Percentiles rank a stretch among this genome's conserved stretches.
Conservation (phyloP, 495 filamentous ascomycete genomes). For the Chaetomium fimeti region DNA sequence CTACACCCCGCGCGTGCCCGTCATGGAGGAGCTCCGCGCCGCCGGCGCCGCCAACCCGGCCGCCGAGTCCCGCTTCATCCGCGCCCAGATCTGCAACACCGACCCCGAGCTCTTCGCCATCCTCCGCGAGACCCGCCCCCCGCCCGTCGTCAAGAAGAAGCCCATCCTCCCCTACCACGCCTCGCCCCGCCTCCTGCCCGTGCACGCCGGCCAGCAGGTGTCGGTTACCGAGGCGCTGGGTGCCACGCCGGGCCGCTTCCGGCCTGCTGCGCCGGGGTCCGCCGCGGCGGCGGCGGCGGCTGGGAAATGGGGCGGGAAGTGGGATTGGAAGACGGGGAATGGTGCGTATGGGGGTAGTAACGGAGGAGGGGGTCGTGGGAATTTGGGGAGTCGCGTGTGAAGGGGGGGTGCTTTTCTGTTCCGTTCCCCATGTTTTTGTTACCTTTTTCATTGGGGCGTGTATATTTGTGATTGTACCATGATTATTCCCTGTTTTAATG, state of each 20-base stretch:
- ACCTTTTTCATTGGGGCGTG: background rate
- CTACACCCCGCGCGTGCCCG: conserved; percentile 70
- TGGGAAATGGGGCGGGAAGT: conserved; percentile 9
- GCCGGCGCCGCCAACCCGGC: conserved; percentile 31
- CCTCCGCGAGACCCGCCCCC: conserved; percentile 53
- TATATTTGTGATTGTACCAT: background rate
- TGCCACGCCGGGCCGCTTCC: conserved; percentile 1
- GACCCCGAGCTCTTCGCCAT: conserved; percentile 73
- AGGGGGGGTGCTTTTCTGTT: background rate
- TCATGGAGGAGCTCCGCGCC: conserved; percentile 68
- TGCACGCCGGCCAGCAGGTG: conserved; percentile 19
- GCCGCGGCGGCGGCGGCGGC: too few species aligned
- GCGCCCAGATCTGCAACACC: conserved; percentile 77
- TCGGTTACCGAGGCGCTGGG: conserved; percentile 29
- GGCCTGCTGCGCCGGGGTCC: background rate
- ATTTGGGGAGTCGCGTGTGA: background rate
- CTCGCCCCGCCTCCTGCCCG: conserved; percentile 28
- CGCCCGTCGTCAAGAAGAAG: conserved; percentile 11
- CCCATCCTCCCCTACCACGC: conserved; percentile 35
- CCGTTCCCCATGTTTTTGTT: background rate
- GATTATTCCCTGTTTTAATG: too few species aligned
- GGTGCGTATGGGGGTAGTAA: background rate
- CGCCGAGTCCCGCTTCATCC: conserved; percentile 64
- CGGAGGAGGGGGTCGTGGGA: background rate
- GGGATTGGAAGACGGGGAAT: conserved; percentile 9